These are phyloP conservation scores for Backusella sp. DNA, from an alignment of 192 early-diverging fungal genomes.

Conservation along the genomic window DNA sequence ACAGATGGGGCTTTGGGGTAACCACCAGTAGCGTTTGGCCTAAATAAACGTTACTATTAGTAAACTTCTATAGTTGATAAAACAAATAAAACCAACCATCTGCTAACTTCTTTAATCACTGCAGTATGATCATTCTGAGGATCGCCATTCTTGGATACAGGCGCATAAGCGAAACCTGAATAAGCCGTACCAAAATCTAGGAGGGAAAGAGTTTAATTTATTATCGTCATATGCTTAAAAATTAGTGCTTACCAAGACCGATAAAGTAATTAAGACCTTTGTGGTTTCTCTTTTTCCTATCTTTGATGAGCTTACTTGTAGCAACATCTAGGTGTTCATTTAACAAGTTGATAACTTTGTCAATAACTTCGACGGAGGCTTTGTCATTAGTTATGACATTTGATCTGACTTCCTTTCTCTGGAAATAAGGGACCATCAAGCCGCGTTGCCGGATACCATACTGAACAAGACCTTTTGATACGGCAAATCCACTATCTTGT, in stretches of 20 bases:
- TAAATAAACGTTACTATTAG: not conserved
- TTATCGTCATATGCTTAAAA: not conserved
- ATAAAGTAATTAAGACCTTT: not conserved
- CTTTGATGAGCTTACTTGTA: not conserved
- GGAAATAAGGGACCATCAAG: not conserved
- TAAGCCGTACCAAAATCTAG: slow-evolving; percentile 42
- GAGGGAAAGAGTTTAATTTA: not conserved
- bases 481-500: not conserved
- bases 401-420: not conserved
- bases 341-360: not conserved
- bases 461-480: not conserved
- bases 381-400: too few relatives aligned
- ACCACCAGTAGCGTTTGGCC: slow-evolving; percentile 16
- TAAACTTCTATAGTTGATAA: not conserved
- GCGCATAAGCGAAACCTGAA: slow-evolving; percentile 48
- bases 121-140: not conserved
- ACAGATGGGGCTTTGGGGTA: slow-evolving; percentile 48
- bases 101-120: slow-evolving; percentile 22
- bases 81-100: not conserved
- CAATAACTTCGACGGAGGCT: not conserved
- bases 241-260: not conserved
- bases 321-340: not conserved
- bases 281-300: not conserved
- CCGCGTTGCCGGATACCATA: not conserved
- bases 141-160: slow-evolving; percentile 41